Conservation (phyloP, 345 rosid genomes). For the Limnanthes douglasii region DNA sequence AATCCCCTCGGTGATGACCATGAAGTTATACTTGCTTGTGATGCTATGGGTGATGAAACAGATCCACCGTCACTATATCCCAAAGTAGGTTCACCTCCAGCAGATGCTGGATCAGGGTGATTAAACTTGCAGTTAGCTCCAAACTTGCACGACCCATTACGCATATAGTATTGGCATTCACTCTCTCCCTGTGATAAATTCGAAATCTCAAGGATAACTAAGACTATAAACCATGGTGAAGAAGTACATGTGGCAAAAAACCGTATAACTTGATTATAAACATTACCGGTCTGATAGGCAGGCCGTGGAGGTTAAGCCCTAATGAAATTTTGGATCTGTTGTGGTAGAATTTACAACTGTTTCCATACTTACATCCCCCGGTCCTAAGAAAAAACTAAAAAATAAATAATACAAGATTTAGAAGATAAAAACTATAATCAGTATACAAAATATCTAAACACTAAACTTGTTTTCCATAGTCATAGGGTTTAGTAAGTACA, state of each 20-base stretch:
- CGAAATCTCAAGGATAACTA: conserved; percentile 1
- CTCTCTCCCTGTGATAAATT: conserved; percentile 40
- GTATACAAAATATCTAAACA: background rate
- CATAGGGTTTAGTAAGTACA: too few species aligned
- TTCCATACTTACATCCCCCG: conserved; percentile 92
- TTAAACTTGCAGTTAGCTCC: conserved; percentile 72
- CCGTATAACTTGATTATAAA: background rate
- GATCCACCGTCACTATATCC: conserved; percentile 40
- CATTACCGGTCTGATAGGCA: conserved; percentile 66
- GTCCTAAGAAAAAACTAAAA: conserved; percentile 80
- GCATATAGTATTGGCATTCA: conserved; percentile 91
- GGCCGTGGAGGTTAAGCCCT: conserved; percentile 78
- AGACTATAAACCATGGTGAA: conserved; percentile 1
- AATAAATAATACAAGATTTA: conserved; percentile 10
- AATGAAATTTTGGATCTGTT: conserved; percentile 22
- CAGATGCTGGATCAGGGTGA: conserved; percentile 83
- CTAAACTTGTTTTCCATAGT: too few species aligned
- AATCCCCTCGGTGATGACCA: conserved; percentile 61
- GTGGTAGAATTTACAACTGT: conserved; percentile 75
- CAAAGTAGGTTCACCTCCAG: conserved; percentile 32
- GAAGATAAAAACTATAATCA: conserved; percentile 6
- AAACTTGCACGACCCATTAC: conserved; percentile 85
- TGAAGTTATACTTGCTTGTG: conserved; percentile 31
- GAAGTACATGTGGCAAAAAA: background rate
- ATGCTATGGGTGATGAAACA: conserved; percentile 26